Evolutionary conservation across 768 basidiomycete genomes (phyloP).

Genomic region (Collybia sordida): DNA sequence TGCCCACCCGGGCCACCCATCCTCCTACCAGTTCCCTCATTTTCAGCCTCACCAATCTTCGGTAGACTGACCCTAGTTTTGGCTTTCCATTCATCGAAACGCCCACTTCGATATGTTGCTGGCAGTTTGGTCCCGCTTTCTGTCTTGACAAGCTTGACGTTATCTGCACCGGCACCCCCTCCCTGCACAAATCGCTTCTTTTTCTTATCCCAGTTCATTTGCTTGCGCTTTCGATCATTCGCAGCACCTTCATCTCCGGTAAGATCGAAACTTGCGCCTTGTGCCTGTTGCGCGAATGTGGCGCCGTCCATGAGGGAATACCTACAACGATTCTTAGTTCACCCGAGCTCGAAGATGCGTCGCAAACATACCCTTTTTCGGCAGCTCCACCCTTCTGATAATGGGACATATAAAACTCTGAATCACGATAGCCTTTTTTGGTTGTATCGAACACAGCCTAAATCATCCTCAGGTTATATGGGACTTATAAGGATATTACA

Average conservation of each 20-base stretch:
- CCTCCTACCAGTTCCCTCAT: conserved; percentile 31
- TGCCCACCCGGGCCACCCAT: conserved; percentile 48
- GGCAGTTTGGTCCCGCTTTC: conserved; percentile 92
- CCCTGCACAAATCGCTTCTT: conserved; percentile 93
- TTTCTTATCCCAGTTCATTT: conserved; percentile 91
- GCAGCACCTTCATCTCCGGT: conserved; percentile 67
- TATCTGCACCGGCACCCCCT: conserved; percentile 83
- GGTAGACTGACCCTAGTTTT: conserved; percentile 76
- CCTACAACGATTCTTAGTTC: conserved; percentile 33
- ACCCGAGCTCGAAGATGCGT: no score
- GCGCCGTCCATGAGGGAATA: conserved; percentile 90
- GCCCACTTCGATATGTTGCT: conserved; percentile 88
- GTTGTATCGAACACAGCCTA: conserved; percentile 70
- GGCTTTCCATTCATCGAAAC: conserved; percentile 93
- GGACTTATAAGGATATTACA: neutral
- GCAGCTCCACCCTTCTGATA: conserved; percentile 83
- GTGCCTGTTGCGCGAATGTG: conserved; percentile 84
- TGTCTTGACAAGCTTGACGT: conserved; percentile 89
- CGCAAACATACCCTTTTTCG: conserved; percentile 79
- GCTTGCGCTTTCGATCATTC: conserved; percentile 57
- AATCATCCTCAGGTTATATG: conserved; percentile 6
- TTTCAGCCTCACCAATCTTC: conserved; percentile 80
- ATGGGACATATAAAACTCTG: conserved; percentile 91
- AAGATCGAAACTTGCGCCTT: conserved; percentile 78
- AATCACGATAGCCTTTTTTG: conserved; percentile 66